Percentiles rank a stretch among this genome's conserved stretches.
These are phyloP conservation scores for Debaryomyces robertsiae DNA, from an alignment of 1,139 yeast species.

Conservation along the genomic window DNA sequence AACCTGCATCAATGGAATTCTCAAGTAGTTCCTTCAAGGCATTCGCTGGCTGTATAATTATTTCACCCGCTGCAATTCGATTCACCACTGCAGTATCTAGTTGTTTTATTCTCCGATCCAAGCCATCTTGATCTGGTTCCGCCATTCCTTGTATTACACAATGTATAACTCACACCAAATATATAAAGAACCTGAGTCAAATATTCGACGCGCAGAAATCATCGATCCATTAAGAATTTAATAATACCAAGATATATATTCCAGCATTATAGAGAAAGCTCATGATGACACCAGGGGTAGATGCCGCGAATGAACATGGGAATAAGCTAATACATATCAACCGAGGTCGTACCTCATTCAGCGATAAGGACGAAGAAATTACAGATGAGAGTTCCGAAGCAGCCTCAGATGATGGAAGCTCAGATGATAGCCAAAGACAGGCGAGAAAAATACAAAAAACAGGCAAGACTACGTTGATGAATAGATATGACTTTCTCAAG, in stretches of 20 bases:
- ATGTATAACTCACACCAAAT: no score
- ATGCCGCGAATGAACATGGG: no score
- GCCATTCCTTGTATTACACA: no score
- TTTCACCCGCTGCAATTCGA: slow-evolving; percentile 96
- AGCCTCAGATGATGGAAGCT: slow-evolving; percentile 5
- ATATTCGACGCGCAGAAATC: no score
- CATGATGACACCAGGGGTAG: no score
- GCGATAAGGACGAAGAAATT: not conserved
- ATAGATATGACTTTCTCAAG: slow-evolving; percentile 30
- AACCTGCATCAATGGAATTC: slow-evolving; percentile 54
- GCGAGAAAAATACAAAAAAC: slow-evolving; percentile 10
- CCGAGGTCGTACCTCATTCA: not conserved
- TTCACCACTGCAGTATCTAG: slow-evolving; percentile 75
- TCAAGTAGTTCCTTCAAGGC: slow-evolving; percentile 60
- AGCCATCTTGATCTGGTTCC: not conserved
- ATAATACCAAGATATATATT: no score
- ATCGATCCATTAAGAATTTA: no score
- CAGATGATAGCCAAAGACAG: slow-evolving; percentile 9
- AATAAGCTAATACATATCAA: no score
- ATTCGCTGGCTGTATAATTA: slow-evolving; percentile 90
- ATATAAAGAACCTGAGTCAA: no score
- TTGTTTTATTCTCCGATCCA: slow-evolving; percentile 29
- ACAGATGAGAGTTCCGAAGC: not conserved
- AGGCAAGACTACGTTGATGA: slow-evolving; percentile 23
- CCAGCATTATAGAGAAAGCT: no score